phyloP scores from a whole-genome alignment of 179 eudicot genomes.

The Drosera spatulata region DNA sequence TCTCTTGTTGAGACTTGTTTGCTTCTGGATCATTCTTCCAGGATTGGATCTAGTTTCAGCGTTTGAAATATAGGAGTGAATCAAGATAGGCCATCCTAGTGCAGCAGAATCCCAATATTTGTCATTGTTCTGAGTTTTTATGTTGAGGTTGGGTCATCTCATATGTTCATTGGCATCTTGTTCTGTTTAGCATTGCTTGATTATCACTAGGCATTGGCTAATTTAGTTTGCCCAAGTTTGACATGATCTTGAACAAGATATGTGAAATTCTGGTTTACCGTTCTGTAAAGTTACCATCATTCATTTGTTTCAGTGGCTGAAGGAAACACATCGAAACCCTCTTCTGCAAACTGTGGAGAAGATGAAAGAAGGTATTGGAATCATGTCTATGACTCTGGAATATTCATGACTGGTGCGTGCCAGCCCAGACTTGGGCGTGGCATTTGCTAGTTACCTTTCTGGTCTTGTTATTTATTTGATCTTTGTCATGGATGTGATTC shows the following conservation, averaged over 20 bases:
- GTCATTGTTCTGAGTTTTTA: no score
- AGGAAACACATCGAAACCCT: constrained; percentile 66
- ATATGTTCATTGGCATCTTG: no score
- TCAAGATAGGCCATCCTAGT: no score
- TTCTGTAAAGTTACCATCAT: not conserved
- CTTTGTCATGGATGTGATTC: constrained; percentile 6
- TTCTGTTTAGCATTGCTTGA: no score
- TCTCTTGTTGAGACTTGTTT: no score
- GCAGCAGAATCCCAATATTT: no score
- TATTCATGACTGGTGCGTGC: not conserved
- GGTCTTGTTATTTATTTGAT: constrained; percentile 2
- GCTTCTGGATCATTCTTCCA: no score
- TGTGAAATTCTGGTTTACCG: not conserved
- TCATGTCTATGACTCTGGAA: not conserved
- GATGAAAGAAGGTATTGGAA: constrained; percentile 85
- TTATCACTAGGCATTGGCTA: not conserved
- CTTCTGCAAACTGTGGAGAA: constrained; percentile 88
- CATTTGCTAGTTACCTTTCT: not conserved
- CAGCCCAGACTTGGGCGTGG: not conserved
- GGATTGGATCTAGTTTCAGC: no score
- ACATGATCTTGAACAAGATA: not conserved
- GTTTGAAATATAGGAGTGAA: no score
- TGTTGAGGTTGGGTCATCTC: no score
- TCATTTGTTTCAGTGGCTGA: constrained; percentile 55
- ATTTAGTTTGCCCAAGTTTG: not conserved